Evolutionary conservation across 345 rosid species (phyloP).

Genomic region (Excoecaria agallocha): DNA sequence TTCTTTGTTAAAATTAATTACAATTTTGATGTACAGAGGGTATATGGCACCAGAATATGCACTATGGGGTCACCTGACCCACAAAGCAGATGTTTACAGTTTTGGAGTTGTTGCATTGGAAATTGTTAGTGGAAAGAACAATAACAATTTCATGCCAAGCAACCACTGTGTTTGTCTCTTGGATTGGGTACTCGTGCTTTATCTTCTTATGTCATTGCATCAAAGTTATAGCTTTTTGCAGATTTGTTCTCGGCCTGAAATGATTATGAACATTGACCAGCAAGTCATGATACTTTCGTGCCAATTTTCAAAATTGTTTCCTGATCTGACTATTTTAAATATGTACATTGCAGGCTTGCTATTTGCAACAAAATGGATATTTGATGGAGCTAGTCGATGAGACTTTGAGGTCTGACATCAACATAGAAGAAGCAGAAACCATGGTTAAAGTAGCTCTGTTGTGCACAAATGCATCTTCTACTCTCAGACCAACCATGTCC

Average conservation of each 20-base stretch:
- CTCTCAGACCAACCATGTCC: constrained; percentile 30
- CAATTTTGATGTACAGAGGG: constrained; percentile 19
- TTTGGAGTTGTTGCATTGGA: constrained; percentile 32
- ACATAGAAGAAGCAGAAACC: constrained; percentile 24
- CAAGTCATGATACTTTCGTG: not conserved
- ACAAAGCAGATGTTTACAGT: constrained; percentile 37
- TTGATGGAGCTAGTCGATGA: constrained; percentile 26
- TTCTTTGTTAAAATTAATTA: not conserved
- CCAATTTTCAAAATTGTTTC: not conserved
- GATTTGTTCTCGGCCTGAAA: not conserved
- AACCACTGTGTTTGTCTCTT: constrained; percentile 27
- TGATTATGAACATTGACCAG: too few species aligned
- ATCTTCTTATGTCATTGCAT: not conserved
- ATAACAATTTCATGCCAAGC: constrained; percentile 17
- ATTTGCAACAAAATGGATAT: constrained; percentile 21
- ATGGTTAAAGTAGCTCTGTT: constrained; percentile 26
- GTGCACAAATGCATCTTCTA: constrained; percentile 28
- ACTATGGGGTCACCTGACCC: constrained; percentile 27
- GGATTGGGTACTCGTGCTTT: constrained; percentile 28
- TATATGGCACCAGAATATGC: too few species aligned
- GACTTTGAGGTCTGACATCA: constrained; percentile 3
- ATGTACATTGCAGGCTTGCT: constrained; percentile 17
- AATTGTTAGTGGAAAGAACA: constrained; percentile 27
- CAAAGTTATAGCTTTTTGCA: not conserved
- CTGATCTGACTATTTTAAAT: not conserved